phyloP scores from a whole-genome alignment of 352 stramenopile genomes.

The Globisporangium sylvaticum region DNA sequence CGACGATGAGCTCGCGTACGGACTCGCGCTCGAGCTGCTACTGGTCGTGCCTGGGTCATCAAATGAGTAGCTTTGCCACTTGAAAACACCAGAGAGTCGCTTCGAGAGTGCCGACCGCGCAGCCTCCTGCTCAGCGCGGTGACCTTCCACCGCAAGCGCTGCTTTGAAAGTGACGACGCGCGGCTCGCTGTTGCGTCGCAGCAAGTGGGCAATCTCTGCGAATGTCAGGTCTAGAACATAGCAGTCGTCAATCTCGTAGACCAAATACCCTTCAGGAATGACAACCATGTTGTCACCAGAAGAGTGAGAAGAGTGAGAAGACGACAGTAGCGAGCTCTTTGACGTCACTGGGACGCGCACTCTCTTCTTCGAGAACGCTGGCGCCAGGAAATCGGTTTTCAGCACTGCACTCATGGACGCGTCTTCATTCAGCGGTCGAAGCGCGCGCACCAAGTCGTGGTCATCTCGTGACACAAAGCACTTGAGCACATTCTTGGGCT shows the following conservation, averaged over 20 bases:
- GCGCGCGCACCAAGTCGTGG: slow-evolving; percentile 35
- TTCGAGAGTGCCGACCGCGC: slow-evolving; percentile 32
- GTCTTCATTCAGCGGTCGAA: slow-evolving; percentile 51
- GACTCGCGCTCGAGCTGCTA: slow-evolving; percentile 21
- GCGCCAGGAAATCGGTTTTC: slow-evolving; percentile 36
- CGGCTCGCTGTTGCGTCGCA: slow-evolving; percentile 41
- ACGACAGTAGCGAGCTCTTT: slow-evolving; percentile 5
- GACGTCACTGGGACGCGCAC: not conserved
- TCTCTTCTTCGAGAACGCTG: slow-evolving; percentile 26
- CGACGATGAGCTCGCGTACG: slow-evolving; percentile 23
- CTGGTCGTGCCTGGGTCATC: slow-evolving; percentile 16
- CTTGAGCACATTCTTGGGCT: slow-evolving; percentile 45
- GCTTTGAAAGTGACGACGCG: slow-evolving; percentile 62
- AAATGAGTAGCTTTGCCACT: slow-evolving; percentile 31
- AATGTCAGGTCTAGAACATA: slow-evolving; percentile 52
- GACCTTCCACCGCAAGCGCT: slow-evolving; percentile 34
- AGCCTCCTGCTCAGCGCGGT: slow-evolving; percentile 13
- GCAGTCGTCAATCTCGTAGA: slow-evolving; percentile 65
- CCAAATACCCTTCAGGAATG: slow-evolving; percentile 50
- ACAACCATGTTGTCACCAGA: slow-evolving; percentile 20
- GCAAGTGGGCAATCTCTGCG: slow-evolving; percentile 53
- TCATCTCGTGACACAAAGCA: slow-evolving; percentile 46
- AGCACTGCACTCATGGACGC: slow-evolving; percentile 45
- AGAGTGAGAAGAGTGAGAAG: slow-evolving; percentile 5
- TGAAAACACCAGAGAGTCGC: slow-evolving; percentile 46